Percentiles rank a stretch among this genome's conserved stretches.
These are phyloP conservation scores for Aurantiochytrium sp. DNA, from an alignment of 108 stramenopile genomes.

Conservation along the genomic window DNA sequence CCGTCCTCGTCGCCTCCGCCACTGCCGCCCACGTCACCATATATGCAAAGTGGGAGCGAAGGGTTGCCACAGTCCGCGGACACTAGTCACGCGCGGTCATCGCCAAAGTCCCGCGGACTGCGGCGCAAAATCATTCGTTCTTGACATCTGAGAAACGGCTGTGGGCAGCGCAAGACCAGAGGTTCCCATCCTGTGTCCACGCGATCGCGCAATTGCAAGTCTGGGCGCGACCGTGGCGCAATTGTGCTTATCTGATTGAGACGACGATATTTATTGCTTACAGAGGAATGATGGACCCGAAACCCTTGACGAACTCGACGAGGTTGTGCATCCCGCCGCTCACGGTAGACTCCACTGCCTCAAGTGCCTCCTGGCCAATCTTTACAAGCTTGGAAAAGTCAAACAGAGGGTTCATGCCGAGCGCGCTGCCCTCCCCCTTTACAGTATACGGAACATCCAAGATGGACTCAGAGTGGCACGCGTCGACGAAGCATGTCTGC, in stretches of 20 bases:
- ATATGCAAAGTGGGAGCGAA: no score
- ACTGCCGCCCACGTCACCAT: no score
- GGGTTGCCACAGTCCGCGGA: no score
- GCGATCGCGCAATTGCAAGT: not conserved
- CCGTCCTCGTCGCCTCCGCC: no score
- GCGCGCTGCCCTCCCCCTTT: not conserved
- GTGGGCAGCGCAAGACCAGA: no score
- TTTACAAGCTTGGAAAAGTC: not conserved
- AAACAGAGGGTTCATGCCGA: not conserved
- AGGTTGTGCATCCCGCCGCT: not conserved
- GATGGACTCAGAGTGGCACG: not conserved
- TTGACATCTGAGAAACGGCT: no score
- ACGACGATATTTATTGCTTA: not conserved
- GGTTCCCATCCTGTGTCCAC: no score
- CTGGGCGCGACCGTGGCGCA: no score
- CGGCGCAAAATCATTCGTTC: not conserved
- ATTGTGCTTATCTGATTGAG: not conserved
- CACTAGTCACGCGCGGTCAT: not conserved
- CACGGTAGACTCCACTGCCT: not conserved
- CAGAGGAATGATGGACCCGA: not conserved
- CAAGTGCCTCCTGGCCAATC: not conserved
- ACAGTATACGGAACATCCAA: constrained; percentile 14
- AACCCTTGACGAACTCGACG: not conserved
- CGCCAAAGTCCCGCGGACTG: not conserved
- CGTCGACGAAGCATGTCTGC: not conserved